Base-by-base conservation (phyloP, 1,284 basidiomycete genomes). In the Ustilago cynodontis region DNA sequence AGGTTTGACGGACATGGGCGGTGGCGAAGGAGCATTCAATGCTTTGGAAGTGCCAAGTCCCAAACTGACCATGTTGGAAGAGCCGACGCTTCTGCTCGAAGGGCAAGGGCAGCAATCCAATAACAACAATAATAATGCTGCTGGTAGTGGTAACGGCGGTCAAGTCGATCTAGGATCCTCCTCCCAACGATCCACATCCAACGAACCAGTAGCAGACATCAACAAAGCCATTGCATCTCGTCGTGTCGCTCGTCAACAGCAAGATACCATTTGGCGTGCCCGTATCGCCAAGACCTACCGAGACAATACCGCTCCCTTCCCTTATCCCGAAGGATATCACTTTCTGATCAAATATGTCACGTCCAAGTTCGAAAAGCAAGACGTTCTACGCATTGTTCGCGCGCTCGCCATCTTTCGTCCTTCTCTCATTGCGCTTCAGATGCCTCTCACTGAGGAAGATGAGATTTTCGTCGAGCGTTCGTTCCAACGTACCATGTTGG, bases 401-500 rank as follows among this genome's bases (percentile, higher is more conserved):
- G 94, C 95, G 18, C 89, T 99, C 58, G 94, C 96, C 39, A 94
- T 97, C 54, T 96, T 95, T 86, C 90, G 96, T 57, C 96, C 96
- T 10, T 95, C 93, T 62, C 89, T 98, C 66, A 98, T 99, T 82
- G 95, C 96, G 8, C 88, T 98, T 58, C 95, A 98, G 82, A 86
- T 75, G 79, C 72, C 80, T 10, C 58, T 82, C 18, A 82, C 78
- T 14, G 80, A 85, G 53, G 83, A 85, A 35, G 83, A 85, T 65
- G 84, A 83, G 69, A 79, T 82, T 3, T 98, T 98, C 87, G 92
- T 98, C 64, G 95, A 98, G 87, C 92, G 93, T 77, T 95, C 94
- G 76, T 95, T 98, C 86, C 95, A 98, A 86, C 90, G 96, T 49
- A 94, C 94, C 28, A 88, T 98, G 74, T 89, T 98, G 79, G 95